Conservation (phyloP, 1,284 basidiomycete species). For the Caloboletus firmus region DNA sequence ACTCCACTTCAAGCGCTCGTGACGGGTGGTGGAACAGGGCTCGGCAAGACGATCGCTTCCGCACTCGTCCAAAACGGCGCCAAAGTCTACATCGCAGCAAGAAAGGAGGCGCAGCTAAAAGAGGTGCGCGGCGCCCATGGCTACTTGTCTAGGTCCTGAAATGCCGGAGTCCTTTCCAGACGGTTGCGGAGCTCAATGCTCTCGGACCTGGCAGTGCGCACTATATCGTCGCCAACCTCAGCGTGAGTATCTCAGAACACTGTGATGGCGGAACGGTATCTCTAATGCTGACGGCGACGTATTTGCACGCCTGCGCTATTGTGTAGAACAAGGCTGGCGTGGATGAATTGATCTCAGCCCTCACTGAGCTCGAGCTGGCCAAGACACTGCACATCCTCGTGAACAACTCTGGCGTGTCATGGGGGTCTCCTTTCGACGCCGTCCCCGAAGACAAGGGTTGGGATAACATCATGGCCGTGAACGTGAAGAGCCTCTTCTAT, state of each 20-base stretch:
- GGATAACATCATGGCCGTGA: conserved; percentile 79
- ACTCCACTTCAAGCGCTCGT: conserved; percentile 56
- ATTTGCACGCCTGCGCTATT: conserved; percentile 2
- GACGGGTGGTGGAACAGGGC: conserved; percentile 77
- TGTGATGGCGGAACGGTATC: not conserved
- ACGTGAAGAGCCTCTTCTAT: conserved; percentile 82
- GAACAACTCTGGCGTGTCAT: conserved; percentile 79
- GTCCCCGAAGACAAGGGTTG: conserved; percentile 82
- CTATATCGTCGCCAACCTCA: conserved; percentile 74
- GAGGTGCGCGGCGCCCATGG: conserved; percentile 46
- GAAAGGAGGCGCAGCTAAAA: conserved; percentile 77
- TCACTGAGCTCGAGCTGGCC: conserved; percentile 61
- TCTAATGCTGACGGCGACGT: not conserved
- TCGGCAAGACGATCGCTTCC: conserved; percentile 80
- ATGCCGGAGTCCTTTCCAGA: conserved; percentile 37
- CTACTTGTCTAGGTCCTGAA: not conserved
- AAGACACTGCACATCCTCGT: conserved; percentile 73
- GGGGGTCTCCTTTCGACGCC: conserved; percentile 74
- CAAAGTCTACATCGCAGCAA: conserved; percentile 82
- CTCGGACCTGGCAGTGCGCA: conserved; percentile 58
- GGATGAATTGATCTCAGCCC: conserved; percentile 66
- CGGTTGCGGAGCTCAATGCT: conserved; percentile 58
- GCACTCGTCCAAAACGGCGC: conserved; percentile 82
- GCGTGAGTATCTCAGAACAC: conserved; percentile 44
- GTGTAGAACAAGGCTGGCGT: conserved; percentile 76